Conservation (phyloP, 1,284 basidiomycete species). For the Fistulina hepatica region DNA sequence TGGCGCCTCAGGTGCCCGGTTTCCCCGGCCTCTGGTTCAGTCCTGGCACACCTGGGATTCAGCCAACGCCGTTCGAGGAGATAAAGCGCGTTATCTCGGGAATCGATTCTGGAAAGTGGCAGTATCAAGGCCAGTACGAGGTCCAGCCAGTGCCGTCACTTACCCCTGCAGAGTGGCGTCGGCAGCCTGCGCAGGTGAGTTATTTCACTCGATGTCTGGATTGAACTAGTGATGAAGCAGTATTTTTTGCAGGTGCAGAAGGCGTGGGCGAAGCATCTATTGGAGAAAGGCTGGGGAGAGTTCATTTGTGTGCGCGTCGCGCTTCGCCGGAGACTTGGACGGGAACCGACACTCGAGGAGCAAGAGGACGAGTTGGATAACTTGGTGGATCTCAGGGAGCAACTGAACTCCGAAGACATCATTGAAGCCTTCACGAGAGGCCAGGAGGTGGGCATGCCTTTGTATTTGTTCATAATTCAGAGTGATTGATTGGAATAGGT, state of each 20-base stretch:
- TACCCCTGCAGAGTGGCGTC: too few relatives aligned
- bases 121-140: too few relatives aligned
- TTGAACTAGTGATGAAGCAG: too few relatives aligned
- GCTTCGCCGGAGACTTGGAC: constrained; percentile 13
- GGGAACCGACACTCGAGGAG: constrained; percentile 16
- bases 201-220: too few relatives aligned
- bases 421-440: constrained; percentile 11
- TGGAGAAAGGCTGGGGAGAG: constrained; percentile 15
- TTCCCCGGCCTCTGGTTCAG: too few relatives aligned
- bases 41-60: too few relatives aligned
- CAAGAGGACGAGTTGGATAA: constrained; percentile 10
- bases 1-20: too few relatives aligned
- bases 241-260: constrained; percentile 6
- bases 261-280: constrained; percentile 6
- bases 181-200: too few relatives aligned
- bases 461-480: not conserved
- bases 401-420: constrained; percentile 12
- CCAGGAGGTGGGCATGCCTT: constrained; percentile 12
- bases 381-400: constrained; percentile 4
- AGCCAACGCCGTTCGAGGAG: too few relatives aligned
- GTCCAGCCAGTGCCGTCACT: too few relatives aligned
- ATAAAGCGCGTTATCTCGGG: too few relatives aligned
- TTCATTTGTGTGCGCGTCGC: constrained; percentile 13
- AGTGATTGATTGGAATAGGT: constrained; percentile 5
- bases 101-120: too few relatives aligned